Conservation (phyloP, 805 yeast species). For the Debaryomyces castellii region DNA sequence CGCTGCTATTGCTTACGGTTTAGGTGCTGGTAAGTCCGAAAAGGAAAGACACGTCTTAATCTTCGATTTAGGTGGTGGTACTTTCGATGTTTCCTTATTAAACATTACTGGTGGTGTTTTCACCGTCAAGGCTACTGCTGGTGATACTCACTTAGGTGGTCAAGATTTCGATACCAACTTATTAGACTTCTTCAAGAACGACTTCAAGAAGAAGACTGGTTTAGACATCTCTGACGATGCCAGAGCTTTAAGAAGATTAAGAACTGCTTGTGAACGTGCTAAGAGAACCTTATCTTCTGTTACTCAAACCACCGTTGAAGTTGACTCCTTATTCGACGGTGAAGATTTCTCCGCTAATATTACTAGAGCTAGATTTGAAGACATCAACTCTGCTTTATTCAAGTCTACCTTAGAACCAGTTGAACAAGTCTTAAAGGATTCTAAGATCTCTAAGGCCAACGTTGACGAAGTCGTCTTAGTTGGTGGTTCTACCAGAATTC, state of each 20-base stretch:
- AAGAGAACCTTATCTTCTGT: conserved; percentile 51
- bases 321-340: conserved; percentile 50
- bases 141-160: conserved; percentile 55
- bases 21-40: conserved; percentile 67
- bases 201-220: conserved; percentile 48
- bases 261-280: conserved; percentile 54
- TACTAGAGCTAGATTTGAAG: conserved; percentile 53
- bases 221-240: conserved; percentile 46
- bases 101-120: conserved; percentile 95
- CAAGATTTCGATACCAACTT: conserved; percentile 53
- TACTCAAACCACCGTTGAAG: conserved; percentile 50
- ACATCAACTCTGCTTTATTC: conserved; percentile 49
- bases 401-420: conserved; percentile 51
- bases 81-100: conserved; percentile 91
- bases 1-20: conserved; percentile 96
- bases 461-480: conserved; percentile 51
- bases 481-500: conserved; percentile 55
- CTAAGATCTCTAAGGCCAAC: conserved; percentile 38
- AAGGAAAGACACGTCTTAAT: conserved; percentile 72
- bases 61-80: conserved; percentile 97
- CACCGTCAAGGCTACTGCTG: conserved; percentile 88
- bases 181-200: conserved; percentile 46
- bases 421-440: conserved; percentile 49
- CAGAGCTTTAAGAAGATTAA: conserved; percentile 51
- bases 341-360: conserved; percentile 50